These are phyloP conservation scores for Buddleja alternifolia DNA, from an alignment of 257 asterid species.

Conservation along the genomic window DNA sequence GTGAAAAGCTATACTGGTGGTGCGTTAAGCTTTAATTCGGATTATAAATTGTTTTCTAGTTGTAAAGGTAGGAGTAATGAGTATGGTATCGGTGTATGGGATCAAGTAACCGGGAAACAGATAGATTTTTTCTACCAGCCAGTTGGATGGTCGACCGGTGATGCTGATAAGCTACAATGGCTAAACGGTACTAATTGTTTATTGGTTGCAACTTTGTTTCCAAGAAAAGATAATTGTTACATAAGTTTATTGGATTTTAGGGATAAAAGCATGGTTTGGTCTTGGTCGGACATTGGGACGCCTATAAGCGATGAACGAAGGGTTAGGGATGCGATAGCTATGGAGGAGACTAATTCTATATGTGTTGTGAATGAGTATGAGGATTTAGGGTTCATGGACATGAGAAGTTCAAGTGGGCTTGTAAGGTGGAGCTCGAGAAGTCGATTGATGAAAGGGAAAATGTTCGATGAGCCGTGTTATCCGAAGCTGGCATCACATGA, in stretches of 20 bases:
- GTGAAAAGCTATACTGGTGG: constrained; percentile 81
- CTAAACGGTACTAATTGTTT: constrained; percentile 63
- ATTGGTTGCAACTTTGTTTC: constrained; percentile 82
- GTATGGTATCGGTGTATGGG: constrained; percentile 94
- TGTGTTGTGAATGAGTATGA: constrained; percentile 94
- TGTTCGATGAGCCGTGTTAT: constrained; percentile 87
- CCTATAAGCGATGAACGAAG: constrained; percentile 59
- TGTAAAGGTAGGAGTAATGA: constrained; percentile 90
- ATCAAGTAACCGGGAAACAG: constrained; percentile 78
- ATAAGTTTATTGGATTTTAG: constrained; percentile 84
- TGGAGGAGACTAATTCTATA: constrained; percentile 68
- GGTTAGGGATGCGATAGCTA: constrained; percentile 89
- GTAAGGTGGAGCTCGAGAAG: constrained; percentile 95
- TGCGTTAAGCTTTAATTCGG: constrained; percentile 65
- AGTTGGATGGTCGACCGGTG: constrained; percentile 81
- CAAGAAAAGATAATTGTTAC: constrained; percentile 88
- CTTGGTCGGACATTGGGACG: constrained; percentile 76
- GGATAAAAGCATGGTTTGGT: constrained; percentile 82
- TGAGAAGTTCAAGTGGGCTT: constrained; percentile 57
- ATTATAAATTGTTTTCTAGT: constrained; percentile 78
- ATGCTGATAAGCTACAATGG: constrained; percentile 91
- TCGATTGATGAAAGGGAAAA: constrained; percentile 75
- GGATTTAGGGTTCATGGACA: constrained; percentile 91
- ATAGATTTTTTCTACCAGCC: constrained; percentile 87
- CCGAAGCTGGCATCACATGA: constrained; percentile 81